Base-by-base conservation (phyloP, 108 stramenopile genomes). In the Nitzschia sp. region DNA sequence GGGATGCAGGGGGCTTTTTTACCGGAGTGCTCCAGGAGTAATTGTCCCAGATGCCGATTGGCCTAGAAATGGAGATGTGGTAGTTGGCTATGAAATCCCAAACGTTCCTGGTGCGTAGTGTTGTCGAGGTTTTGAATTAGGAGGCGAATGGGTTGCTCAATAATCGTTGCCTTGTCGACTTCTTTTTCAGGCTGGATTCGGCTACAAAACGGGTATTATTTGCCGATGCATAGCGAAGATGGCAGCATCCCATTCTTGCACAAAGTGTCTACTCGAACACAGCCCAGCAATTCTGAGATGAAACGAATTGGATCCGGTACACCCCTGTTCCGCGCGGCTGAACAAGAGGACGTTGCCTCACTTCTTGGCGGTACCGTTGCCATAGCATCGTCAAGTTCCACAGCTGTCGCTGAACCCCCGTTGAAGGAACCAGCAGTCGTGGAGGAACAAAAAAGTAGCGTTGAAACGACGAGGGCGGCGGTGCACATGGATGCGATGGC, bases 401-500 rank as follows among this genome's bases (percentile, higher is more conserved):
- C 66, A 59, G 33, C 53, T 70, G 66, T 56, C 42, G 66, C 51
- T 59, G 74, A 35, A 31, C 68, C 67, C 59, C 46, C 66, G 59
- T 58, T 47, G 15, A 33, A 31, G 23, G 24, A 48, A 11, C n/a
- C 45, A 0, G 26, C 25, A 2, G 35, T 57, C 0, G 24, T 17
- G 11, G 13, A 28, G 23, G 55, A 56, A 13, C 9, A 19, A 8
- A 33, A 51, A 29, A 5, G 47, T 17, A 28, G 29, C 30, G 49
- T 19, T 26, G 82, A 86, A 51, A 86, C 84, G 27, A 59, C 91
- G 21, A 72, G 90, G 27, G 88, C 94, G 8, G 90, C 94, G 21
- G 92, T 95, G 66, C 94, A 98, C 66, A 97, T 98, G 98, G 99
- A 99, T 75, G 96, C 97, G 19, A 99, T 99, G 96, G 99, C 96